phyloP scores from a whole-genome alignment of 345 rosid genomes.

The Aurinia saxatilis region DNA sequence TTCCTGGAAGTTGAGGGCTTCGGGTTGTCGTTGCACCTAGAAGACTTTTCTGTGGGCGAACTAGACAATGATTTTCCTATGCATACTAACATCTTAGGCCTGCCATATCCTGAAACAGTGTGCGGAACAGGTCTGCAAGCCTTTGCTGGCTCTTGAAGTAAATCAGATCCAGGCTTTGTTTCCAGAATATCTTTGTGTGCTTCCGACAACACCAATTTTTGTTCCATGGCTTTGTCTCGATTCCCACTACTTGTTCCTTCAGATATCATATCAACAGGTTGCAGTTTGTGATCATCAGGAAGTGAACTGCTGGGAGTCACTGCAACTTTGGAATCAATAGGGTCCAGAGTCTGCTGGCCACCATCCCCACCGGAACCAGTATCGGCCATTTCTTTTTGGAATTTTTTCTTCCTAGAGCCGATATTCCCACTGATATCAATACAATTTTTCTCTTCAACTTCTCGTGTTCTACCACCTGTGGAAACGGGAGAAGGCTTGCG shows the following conservation, averaged over 20 bases:
- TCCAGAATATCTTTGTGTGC: slow-evolving; percentile 32
- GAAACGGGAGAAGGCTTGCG: slow-evolving; percentile 32
- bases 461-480: slow-evolving; percentile 21
- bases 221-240: slow-evolving; percentile 33
- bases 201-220: slow-evolving; percentile 34
- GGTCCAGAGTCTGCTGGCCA: slow-evolving; percentile 28
- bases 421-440: slow-evolving; percentile 25
- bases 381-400: slow-evolving; percentile 39
- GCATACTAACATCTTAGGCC: slow-evolving; percentile 36
- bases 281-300: slow-evolving; percentile 32
- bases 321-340: slow-evolving; percentile 30
- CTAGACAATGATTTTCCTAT: slow-evolving; percentile 45
- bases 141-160: slow-evolving; percentile 37
- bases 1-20: slow-evolving; percentile 44
- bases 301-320: slow-evolving; percentile 30
- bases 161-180: slow-evolving; percentile 31
- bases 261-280: slow-evolving; percentile 29
- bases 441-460: slow-evolving; percentile 29
- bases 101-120: slow-evolving; percentile 30
- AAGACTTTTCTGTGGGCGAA: slow-evolving; percentile 31
- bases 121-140: slow-evolving; percentile 28
- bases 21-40: slow-evolving; percentile 32
- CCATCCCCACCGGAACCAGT: slow-evolving; percentile 21
- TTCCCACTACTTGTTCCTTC: slow-evolving; percentile 37
- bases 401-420: slow-evolving; percentile 19